A percentile compares a stretch with the other conserved stretches of the same genome.
Evolutionary conservation across 495 filamentous ascomycete genomes (phyloP).

Genomic region (Acidiella bohemica): DNA sequence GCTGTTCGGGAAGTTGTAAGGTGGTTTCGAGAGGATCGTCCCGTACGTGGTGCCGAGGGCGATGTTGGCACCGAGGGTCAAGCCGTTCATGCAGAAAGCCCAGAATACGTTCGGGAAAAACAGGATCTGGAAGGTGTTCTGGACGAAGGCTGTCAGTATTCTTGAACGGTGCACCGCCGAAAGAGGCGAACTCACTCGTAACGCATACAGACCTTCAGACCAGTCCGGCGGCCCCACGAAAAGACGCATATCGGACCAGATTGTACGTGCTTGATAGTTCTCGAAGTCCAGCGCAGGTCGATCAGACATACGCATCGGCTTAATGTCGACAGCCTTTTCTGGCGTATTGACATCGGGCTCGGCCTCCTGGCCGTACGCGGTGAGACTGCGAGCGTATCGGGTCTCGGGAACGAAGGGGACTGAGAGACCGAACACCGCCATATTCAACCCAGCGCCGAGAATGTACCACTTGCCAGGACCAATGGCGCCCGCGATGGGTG

Average conservation of each 20-base stretch:
- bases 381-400: slow-evolving; percentile 7
- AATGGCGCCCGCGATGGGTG: slow-evolving; percentile 29
- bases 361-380: slow-evolving; percentile 4
- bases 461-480: slow-evolving; percentile 30
- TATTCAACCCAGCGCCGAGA: slow-evolving; percentile 24
- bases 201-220: slow-evolving; percentile 5
- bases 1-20: slow-evolving; percentile 29
- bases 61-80: slow-evolving; percentile 30
- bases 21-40: slow-evolving; percentile 23
- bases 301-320: slow-evolving; percentile 5
- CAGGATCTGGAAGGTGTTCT: slow-evolving; percentile 21
- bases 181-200: slow-evolving; percentile 2
- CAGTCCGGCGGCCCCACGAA: slow-evolving; percentile 10
- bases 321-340: neutral
- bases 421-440: slow-evolving; percentile 5
- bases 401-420: slow-evolving; percentile 14
- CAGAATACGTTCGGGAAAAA: slow-evolving; percentile 34
- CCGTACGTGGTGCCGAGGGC: slow-evolving; percentile 31
- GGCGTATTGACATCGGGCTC: neutral
- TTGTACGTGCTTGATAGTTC: slow-evolving; percentile 8
- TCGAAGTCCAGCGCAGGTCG: slow-evolving; percentile 8
- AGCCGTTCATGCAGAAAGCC: slow-evolving; percentile 29
- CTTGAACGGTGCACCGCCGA: neutral
- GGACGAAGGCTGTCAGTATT: neutral
- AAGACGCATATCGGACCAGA: slow-evolving; percentile 12